Base-by-base conservation (phyloP, 257 asterid species). In the Penstemon eatonii region DNA sequence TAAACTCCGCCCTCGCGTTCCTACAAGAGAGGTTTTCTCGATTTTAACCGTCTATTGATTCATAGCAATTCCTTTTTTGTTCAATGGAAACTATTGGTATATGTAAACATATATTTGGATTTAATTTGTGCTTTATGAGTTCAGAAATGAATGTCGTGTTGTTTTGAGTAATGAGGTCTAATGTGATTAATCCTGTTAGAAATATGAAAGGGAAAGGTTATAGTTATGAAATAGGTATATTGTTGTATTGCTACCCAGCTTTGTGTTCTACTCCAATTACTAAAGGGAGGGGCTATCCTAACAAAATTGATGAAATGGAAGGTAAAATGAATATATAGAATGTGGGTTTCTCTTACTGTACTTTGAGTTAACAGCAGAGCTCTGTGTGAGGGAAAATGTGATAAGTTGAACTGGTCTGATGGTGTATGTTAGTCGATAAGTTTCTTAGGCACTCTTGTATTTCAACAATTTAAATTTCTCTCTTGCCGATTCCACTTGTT, bases 1-100 rank as follows among this genome's bases (percentile, higher is more conserved):
- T 80, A 70, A 90, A 80, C 79, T 84, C 96, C 12, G 87, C 95
- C 49, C 94, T 93, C 50, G 84, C 97, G n/a, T 87, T 88, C 80
- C 80, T 93, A 66, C 96, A 90, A 83, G 97, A 93, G 76, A 90
- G 99, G 96, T 93, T 56, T 46, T 52, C 60, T 41, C 70, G 54
- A 3, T 67, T 56, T 46, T 60, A 0, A 25, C 43, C 37, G 7
- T 19, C 3, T 50, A 15, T 50, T 9, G 65, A 49, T 68, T 53
- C 47, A 2, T 53, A 11, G 53, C 5, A 47, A 19, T 59, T 44
- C 39, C 4, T 55, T 56, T 8, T 52, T 42, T 46, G 11, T 11
- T 47, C 55, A 43, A 5, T n/a, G 9, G 49, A 59, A 36, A 63
- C 6, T 7, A 4, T 1, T 53, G 36, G n/a, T 39, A 43, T 8